A percentile compares a stretch with the other conserved stretches of the same genome.
phyloP scores from a whole-genome alignment of 208 protist genomes.

The Acanthamoeba quina region DNA sequence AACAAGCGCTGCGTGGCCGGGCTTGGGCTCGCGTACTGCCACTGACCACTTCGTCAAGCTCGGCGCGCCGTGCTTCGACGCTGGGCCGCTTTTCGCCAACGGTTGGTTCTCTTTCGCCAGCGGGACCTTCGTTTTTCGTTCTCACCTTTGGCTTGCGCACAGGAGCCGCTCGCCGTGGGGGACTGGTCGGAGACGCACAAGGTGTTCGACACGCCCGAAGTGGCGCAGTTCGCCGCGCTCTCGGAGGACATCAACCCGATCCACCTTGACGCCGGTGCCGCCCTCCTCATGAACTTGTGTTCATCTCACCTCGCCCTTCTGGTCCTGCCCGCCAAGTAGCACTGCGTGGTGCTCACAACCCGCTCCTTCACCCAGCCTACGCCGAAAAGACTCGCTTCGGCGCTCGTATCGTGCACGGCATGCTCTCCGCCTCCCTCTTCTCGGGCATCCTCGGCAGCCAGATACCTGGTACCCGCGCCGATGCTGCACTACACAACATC shows the following conservation, averaged over 20 bases:
- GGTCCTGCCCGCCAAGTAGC: not conserved
- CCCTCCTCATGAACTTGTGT: not conserved
- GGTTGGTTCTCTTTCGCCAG: not conserved
- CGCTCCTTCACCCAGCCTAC: not conserved
- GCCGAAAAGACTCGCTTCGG: conserved; percentile 19
- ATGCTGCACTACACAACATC: no score
- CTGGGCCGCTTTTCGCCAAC: not conserved
- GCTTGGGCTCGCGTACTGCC: not conserved
- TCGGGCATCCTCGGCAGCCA: conserved; percentile 55
- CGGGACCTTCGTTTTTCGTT: not conserved
- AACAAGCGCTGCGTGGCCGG: no score
- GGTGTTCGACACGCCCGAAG: not conserved
- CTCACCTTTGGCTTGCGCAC: not conserved
- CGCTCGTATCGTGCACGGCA: not conserved
- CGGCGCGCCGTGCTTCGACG: not conserved
- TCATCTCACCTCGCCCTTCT: not conserved
- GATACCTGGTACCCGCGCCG: not conserved
- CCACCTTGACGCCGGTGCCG: not conserved
- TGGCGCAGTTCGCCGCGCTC: conserved; percentile 17
- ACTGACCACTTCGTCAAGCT: not conserved
- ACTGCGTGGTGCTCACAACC: not conserved
- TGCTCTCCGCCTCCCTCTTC: conserved; percentile 36
- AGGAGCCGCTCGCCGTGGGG: conserved; percentile 18
- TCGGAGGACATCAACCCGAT: conserved; percentile 53
- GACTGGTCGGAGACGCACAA: conserved; percentile 47